These are phyloP conservation scores for Phaeoacremonium minimum DNA, from an alignment of 2,329 filamentous ascomycete genomes.

Conservation along the genomic window DNA sequence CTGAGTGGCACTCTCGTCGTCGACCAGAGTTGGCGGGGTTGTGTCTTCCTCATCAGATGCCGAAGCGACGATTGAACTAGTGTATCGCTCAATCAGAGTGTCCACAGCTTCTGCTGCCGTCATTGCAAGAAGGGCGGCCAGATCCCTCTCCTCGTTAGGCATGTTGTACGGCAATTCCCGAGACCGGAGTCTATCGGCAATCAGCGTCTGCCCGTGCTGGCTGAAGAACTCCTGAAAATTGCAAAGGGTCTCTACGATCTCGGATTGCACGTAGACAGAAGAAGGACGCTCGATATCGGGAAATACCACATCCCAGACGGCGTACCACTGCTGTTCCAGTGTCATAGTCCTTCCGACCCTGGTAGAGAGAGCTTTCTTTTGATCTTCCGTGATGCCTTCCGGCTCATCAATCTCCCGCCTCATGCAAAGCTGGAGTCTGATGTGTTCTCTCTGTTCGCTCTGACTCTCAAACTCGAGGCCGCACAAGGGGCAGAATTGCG, in stretches of 20 bases:
- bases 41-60: too few species aligned
- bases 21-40: too few species aligned
- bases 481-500: conserved; percentile 11
- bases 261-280: background rate
- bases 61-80: too few species aligned
- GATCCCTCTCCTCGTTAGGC: too few species aligned
- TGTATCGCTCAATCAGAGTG: too few species aligned
- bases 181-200: too few species aligned
- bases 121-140: too few species aligned
- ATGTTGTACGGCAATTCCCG: too few species aligned
- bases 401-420: background rate
- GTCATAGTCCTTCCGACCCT: conserved; percentile 4
- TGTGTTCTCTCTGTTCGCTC: background rate
- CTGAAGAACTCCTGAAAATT: too few species aligned
- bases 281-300: conserved; percentile 3
- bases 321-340: conserved; percentile 12
- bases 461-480: conserved; percentile 6
- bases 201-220: too few species aligned
- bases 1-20: too few species aligned
- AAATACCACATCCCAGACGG: conserved; percentile 15
- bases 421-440: background rate
- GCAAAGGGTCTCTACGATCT: background rate
- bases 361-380: conserved; percentile 2
- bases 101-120: too few species aligned
- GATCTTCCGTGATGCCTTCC: conserved; percentile 9